Percentiles rank a stretch among this genome's conserved stretches.
These are phyloP conservation scores for Colletotrichum tabaci DNA, from an alignment of 2,329 filamentous ascomycete species.

Conservation along the genomic window DNA sequence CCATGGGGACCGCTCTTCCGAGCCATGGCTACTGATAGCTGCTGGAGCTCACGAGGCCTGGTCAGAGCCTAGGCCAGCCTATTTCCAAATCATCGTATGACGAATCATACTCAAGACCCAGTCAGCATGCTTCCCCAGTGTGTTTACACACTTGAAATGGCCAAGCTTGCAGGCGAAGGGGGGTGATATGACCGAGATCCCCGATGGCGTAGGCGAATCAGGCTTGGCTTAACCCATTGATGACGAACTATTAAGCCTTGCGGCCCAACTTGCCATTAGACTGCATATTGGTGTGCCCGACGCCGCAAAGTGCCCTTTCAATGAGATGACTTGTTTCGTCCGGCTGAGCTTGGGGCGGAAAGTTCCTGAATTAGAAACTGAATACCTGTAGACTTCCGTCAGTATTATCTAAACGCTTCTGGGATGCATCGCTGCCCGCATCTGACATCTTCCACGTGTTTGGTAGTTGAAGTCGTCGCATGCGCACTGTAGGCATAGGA, in stretches of 20 bases:
- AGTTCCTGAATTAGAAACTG: too few species aligned
- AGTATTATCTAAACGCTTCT: too few species aligned
- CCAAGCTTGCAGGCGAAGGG: not conserved
- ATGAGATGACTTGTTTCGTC: not conserved
- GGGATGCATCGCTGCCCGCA: not conserved
- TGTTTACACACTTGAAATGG: not conserved
- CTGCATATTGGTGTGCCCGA: not conserved
- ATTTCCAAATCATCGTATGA: constrained; percentile 1
- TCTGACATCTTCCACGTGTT: not conserved
- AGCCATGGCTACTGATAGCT: not conserved
- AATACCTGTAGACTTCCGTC: not conserved
- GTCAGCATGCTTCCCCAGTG: not conserved
- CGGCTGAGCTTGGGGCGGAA: not conserved
- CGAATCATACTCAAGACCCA: not conserved
- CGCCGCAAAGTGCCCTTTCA: not conserved
- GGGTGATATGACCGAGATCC: not conserved
- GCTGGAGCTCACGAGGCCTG: not conserved
- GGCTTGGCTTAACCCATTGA: not conserved
- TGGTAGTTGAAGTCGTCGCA: not conserved
- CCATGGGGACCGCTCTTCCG: not conserved
- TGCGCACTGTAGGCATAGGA: not conserved
- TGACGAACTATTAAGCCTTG: constrained; percentile 1
- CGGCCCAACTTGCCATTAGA: not conserved
- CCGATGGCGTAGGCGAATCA: not conserved
- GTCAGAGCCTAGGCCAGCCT: not conserved